A percentile compares a stretch with the other conserved stretches of the same genome.
phyloP scores from a whole-genome alignment of 371 early-diverging fungal species.

The Mortierella sp. region DNA sequence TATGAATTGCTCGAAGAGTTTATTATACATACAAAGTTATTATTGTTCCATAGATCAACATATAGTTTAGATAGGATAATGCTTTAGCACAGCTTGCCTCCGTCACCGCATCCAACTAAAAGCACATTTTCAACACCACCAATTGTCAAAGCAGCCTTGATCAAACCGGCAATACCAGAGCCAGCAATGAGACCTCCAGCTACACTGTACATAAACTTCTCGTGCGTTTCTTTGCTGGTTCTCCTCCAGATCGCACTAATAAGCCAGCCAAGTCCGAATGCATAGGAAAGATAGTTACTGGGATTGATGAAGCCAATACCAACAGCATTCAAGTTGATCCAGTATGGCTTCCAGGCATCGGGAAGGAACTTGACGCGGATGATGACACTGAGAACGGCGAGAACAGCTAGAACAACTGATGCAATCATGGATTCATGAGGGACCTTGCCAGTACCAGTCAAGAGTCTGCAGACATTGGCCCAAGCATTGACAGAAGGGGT shows the following conservation, averaged over 20 bases:
- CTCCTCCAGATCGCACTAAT: conserved; percentile 68
- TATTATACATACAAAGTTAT: not conserved
- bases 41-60: conserved; percentile 57
- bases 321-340: conserved; percentile 75
- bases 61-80: not conserved
- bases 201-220: conserved; percentile 67
- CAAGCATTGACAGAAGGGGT: conserved; percentile 74
- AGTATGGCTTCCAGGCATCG: conserved; percentile 62
- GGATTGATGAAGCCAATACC: conserved; percentile 81
- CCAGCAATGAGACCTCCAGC: conserved; percentile 83
- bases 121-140: conserved; percentile 24
- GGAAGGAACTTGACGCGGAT: conserved; percentile 67
- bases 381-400: conserved; percentile 64
- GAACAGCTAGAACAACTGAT: conserved; percentile 49
- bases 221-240: conserved; percentile 50
- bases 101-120: conserved; percentile 21
- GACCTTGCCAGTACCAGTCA: conserved; percentile 62
- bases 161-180: conserved; percentile 76
- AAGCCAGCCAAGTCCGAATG: conserved; percentile 72
- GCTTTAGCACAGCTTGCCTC: conserved; percentile 11
- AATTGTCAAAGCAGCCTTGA: conserved; percentile 73
- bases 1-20: not conserved
- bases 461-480: conserved; percentile 67
- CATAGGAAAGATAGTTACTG: conserved; percentile 63
- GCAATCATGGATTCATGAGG: conserved; percentile 34